Evolutionary conservation across 305 asterid species (phyloP), one percentile per base, ranked within the genome.

Genomic region (Plantago lanceolata): DNA sequence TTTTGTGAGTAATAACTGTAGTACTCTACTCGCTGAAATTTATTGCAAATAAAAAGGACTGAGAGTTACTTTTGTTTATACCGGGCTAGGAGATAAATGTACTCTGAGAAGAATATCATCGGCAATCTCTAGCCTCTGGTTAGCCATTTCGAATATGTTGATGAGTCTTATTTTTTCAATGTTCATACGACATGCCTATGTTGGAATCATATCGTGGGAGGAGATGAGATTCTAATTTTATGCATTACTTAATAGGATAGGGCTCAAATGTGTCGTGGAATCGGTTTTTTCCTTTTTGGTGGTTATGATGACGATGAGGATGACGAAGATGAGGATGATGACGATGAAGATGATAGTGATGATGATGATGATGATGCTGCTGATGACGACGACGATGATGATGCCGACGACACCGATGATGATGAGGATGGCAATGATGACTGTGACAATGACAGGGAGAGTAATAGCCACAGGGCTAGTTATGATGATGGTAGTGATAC

Each of bases 241-340:
- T 61, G 52, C 74, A 66, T 67, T 66, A 66, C 77, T 73, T 79
- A 65, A 70, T 70, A 78, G 84, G 79, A 71, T 68, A 73, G 83
- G 84, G 78, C 63, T 74, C 45, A 50, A 57, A 60, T 70, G 35
- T 76, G 75, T 56, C 80, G 64, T 61, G 79, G 64, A 55, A 21
- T 68, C 51, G 68, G 64, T 71, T 73, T 77, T 70, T 78, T 77
- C 59, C 71, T 76, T 44, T 45, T 70, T 68, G 81, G 69, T 66
- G 74, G 52, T 49, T 71, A 37, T 16, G 49, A 59, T 12, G 64
- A 59, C 12, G 64, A 59, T 16, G 64, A 21, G 20, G 52, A 40
- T 59, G 64, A 24, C 8, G 26, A 59, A 17, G 21, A 35, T 2
- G 80, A 75, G 1, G 74, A 79, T 28, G 78, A 59, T n/a, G 76